Conservation (phyloP, 2,329 filamentous ascomycete genomes). For the Orbilia javanica region DNA sequence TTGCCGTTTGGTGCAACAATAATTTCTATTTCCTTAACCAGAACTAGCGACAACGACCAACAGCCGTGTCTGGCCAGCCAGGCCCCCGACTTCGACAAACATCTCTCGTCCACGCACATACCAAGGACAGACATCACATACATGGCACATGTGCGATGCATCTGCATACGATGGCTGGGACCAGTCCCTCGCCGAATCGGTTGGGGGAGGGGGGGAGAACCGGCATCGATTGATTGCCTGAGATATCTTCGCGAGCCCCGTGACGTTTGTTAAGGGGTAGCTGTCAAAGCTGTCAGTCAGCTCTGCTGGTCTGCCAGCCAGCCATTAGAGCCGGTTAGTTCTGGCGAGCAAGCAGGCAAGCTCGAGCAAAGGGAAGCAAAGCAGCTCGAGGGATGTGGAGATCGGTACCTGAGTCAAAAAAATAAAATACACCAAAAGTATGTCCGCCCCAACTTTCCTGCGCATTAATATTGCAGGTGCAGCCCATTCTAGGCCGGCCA, state of each 20-base stretch:
- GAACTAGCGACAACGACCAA: slow-evolving; percentile 18
- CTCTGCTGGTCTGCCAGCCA: slow-evolving; percentile 7
- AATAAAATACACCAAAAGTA: slow-evolving; percentile 9
- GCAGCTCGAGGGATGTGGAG: slow-evolving; percentile 17
- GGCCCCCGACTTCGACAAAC: slow-evolving; percentile 32
- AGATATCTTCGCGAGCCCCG: background rate
- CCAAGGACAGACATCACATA: background rate
- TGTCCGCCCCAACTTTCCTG: slow-evolving; percentile 11
- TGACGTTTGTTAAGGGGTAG: slow-evolving; percentile 7
- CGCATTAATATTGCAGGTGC: slow-evolving; percentile 36
- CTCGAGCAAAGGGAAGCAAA: background rate
- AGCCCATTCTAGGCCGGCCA: slow-evolving; percentile 12
- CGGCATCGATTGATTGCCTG: background rate
- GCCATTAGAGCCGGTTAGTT: too few relatives aligned
- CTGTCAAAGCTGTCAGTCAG: slow-evolving; percentile 23
- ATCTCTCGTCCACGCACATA: background rate
- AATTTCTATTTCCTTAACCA: slow-evolving; percentile 33
- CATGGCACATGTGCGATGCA: background rate
- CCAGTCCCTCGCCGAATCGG: background rate
- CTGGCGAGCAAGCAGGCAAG: background rate
- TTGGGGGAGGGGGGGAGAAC: background rate
- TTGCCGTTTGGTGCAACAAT: slow-evolving; percentile 43
- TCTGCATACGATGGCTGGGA: background rate
- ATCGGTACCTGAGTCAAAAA: slow-evolving; percentile 57
- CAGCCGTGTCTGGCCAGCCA: slow-evolving; percentile 30